Conservation (phyloP, 2,329 filamentous ascomycete genomes). For the Colletotrichum sidae region DNA sequence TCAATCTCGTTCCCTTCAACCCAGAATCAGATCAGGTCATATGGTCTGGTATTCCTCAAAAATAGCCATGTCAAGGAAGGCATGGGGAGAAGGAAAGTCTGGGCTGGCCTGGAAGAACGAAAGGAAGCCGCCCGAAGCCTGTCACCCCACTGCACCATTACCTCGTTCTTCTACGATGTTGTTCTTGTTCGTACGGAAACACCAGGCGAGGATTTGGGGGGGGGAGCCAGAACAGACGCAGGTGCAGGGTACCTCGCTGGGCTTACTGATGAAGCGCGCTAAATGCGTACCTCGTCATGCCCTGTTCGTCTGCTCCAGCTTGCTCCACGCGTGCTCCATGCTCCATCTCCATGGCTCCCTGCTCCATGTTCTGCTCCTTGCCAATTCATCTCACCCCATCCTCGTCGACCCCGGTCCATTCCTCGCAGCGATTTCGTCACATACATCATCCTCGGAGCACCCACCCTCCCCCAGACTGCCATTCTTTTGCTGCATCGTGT, state of each 20-base stretch:
- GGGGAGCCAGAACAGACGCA: neutral
- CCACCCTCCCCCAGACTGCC: conserved; percentile 13
- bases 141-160: conserved; percentile 35
- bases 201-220: neutral
- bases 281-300: conserved; percentile 10
- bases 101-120: neutral
- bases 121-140: conserved; percentile 17
- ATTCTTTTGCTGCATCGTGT: conserved; percentile 5
- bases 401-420: conserved; percentile 21
- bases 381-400: conserved; percentile 29
- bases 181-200: neutral
- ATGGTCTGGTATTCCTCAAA: neutral
- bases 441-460: conserved; percentile 34
- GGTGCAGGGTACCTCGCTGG: conserved; percentile 12
- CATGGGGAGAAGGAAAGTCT: neutral
- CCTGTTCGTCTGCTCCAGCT: conserved; percentile 14
- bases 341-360: conserved; percentile 12
- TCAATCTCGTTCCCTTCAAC: too few species aligned
- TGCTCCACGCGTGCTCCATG: conserved; percentile 23
- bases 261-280: conserved; percentile 8
- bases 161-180: conserved; percentile 16
- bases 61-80: neutral
- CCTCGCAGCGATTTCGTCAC: conserved; percentile 36
- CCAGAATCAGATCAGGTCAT: conserved; percentile 9
- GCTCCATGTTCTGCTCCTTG: conserved; percentile 33